Evolutionary conservation across 345 rosid genomes (phyloP).

Genomic region (Schrenkiella parvula): DNA sequence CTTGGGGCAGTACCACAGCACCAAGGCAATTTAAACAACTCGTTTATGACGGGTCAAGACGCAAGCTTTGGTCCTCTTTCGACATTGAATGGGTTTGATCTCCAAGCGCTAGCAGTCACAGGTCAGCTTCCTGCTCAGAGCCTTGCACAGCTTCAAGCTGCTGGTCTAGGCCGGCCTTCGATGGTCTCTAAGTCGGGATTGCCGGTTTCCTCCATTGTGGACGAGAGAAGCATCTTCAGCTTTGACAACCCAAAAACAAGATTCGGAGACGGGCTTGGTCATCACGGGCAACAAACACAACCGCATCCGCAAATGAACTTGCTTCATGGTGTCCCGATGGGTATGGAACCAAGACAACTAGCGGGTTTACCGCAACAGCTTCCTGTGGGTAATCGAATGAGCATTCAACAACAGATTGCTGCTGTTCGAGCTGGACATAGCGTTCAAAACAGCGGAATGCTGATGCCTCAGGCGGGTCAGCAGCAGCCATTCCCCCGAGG

Average conservation of each 20-base stretch:
- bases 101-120: constrained; percentile 67
- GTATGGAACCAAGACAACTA: constrained; percentile 55
- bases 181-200: constrained; percentile 47
- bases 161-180: constrained; percentile 63
- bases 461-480: constrained; percentile 50
- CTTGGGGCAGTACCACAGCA: constrained; percentile 85
- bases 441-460: constrained; percentile 35
- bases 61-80: constrained; percentile 53
- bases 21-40: constrained; percentile 44
- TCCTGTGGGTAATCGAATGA: constrained; percentile 26
- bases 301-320: constrained; percentile 39
- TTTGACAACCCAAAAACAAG: constrained; percentile 70
- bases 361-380: constrained; percentile 51
- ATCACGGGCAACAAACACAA: constrained; percentile 44
- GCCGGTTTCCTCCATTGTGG: constrained; percentile 42
- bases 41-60: constrained; percentile 67
- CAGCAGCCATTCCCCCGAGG: constrained; percentile 30
- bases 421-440: constrained; percentile 35
- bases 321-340: constrained; percentile 69
- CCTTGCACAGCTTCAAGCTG: constrained; percentile 80
- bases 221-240: constrained; percentile 80
- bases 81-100: constrained; percentile 59
- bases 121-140: constrained; percentile 84
- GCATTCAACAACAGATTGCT: constrained; percentile 39
- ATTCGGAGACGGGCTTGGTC: constrained; percentile 56